Conservation (phyloP, 2,329 filamentous ascomycete species). For the Fulvia fulva region DNA sequence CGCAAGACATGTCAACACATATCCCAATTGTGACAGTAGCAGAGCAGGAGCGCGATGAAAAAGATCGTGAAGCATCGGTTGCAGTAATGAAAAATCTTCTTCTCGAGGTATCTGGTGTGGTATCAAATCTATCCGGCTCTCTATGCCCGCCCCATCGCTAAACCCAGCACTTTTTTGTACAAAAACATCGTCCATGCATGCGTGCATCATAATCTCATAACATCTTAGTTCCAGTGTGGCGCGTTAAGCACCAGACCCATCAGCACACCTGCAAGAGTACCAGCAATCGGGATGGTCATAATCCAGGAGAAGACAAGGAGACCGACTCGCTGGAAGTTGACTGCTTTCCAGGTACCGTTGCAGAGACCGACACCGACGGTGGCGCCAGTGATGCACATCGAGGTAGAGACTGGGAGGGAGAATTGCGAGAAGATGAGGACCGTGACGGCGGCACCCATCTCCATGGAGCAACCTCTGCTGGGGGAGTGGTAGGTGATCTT, state of each 20-base stretch:
- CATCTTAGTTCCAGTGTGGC: constrained; percentile 39
- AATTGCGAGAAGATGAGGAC: constrained; percentile 62
- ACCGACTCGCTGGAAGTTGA: constrained; percentile 61
- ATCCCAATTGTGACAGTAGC: no score
- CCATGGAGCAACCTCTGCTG: constrained; percentile 54
- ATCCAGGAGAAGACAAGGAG: constrained; percentile 60
- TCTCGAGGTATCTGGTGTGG: background rate
- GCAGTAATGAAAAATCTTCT: background rate
- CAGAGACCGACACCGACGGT: constrained; percentile 61
- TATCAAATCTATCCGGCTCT: background rate
- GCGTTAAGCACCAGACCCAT: constrained; percentile 63
- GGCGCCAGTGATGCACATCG: constrained; percentile 61
- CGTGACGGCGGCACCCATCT: constrained; percentile 59
- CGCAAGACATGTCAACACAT: no score
- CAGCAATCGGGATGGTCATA: constrained; percentile 56
- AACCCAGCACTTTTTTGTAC: background rate
- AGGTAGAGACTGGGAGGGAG: constrained; percentile 60
- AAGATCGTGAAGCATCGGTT: background rate
- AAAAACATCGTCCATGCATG: background rate
- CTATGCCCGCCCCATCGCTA: background rate
- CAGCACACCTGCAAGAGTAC: constrained; percentile 55
- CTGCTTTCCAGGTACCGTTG: constrained; percentile 55
- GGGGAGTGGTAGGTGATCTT: constrained; percentile 58
- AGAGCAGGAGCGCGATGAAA: no score
- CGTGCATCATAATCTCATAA: background rate